Evolutionary conservation across 257 asterid species (phyloP), one percentile per base, ranked within the genome.

Genomic region (Rubia yunnanensis): DNA sequence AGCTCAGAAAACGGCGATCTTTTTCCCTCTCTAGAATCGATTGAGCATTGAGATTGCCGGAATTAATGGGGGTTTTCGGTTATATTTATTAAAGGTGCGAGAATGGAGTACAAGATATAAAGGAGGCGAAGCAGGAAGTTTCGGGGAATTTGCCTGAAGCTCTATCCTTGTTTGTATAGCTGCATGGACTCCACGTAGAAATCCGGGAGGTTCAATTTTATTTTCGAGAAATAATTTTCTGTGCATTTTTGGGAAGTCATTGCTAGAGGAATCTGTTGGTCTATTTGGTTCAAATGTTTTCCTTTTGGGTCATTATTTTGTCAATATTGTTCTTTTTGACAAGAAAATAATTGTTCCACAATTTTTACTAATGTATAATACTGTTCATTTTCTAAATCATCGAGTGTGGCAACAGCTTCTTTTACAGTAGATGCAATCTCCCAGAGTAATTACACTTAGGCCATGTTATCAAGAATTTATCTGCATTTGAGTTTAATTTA

Each of bases 61-160:
- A 14, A 44, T 39, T 20, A 65, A 15, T 18, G 31, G 3, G 32
- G 20, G 5, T 0, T 58, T 44, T 35, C 35, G 31, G 56, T 72
- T 34, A 4, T 55, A 55, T 26, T 39, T 54, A 53, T 63, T 20
- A 5, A n/a, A 24, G 30, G 34, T 15, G 4, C 3, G 23, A 10
- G 50, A 69, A 57, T 50, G 56, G 27, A 36, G 35, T 67, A 49
- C 68, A 69, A 69, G 22, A 36, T 22, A 15, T 50, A 50, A 22
- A 70, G 31, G 5, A 36, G 69, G 7, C 15, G 58, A 63, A 5
- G 44, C 1, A 17, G 35, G 64, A 22, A 60, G 41, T 54, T 74
- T 70, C 79, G 64, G 0, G 58, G 79, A 55, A 74, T 17, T 65
- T 74, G 68, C 74, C 24, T 22, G 23, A 13, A 32, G 52, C 22